Evolutionary conservation across 306 rosid species (phyloP).

Genomic region (Gillenia trifoliata): DNA sequence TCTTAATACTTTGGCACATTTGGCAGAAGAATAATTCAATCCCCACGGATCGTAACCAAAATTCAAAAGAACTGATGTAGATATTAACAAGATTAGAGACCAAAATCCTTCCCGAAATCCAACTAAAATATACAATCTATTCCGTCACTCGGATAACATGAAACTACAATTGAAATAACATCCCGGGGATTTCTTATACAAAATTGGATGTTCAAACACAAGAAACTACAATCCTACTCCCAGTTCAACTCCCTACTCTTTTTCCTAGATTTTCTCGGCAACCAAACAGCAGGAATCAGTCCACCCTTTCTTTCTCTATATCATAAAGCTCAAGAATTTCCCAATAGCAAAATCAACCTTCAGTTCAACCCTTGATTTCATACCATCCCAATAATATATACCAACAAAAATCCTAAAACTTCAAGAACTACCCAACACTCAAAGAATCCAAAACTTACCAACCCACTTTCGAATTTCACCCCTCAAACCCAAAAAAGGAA

Average conservation of each 20-base stretch:
- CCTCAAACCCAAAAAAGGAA: slow-evolving; percentile 17
- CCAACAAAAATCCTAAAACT: neutral
- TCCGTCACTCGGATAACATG: neutral
- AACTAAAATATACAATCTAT: neutral
- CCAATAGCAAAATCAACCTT: neutral
- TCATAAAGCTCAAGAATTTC: neutral
- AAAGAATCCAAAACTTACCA: slow-evolving; percentile 12
- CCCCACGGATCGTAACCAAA: neutral
- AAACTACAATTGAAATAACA: neutral
- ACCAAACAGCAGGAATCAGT: slow-evolving; percentile 10
- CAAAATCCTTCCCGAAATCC: neutral
- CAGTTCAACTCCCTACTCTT: slow-evolving; percentile 12
- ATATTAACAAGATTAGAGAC: neutral
- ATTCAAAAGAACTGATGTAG: neutral
- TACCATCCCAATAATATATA: neutral
- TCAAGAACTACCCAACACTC: slow-evolving; percentile 19
- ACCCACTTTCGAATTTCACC: slow-evolving; percentile 13
- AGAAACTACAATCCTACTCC: neutral
- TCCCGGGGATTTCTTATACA: neutral
- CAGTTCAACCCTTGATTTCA: slow-evolving; percentile 1
- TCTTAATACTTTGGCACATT: neutral
- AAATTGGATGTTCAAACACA: neutral
- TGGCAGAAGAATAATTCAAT: neutral
- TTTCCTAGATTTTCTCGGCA: slow-evolving; percentile 14
- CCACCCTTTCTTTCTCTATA: neutral